Evolutionary conservation across 2,329 filamentous ascomycete genomes (phyloP).

Genomic region (Colletotrichum truncatum): DNA sequence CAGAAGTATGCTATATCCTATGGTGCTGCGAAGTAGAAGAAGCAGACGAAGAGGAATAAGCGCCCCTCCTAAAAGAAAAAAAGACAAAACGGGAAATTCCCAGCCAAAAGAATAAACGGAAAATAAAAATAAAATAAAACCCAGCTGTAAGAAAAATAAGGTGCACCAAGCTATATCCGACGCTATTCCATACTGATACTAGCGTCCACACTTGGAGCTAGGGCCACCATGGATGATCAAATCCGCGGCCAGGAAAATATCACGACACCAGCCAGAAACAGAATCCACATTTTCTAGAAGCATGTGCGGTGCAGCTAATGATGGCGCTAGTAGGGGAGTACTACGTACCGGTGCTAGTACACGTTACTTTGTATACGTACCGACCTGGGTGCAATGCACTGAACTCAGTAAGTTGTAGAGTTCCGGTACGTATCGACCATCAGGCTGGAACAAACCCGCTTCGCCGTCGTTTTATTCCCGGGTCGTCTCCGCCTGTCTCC

Average conservation of each 20-base stretch:
- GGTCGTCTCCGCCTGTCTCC: conserved; percentile 15
- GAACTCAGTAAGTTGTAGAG: too few species aligned
- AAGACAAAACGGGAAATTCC: too few species aligned
- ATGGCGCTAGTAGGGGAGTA: too few species aligned
- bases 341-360: too few species aligned
- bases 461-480: conserved; percentile 11
- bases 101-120: not conserved
- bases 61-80: too few species aligned
- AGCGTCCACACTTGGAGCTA: not conserved
- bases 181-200: not conserved
- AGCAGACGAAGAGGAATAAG: too few species aligned
- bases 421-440: not conserved
- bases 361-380: too few species aligned
- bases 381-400: too few species aligned
- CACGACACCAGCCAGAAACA: not conserved
- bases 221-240: not conserved
- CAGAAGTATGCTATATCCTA: too few species aligned
- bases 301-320: too few species aligned
- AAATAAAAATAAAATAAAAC: not conserved
- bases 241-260: not conserved
- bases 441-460: not conserved
- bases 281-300: too few species aligned
- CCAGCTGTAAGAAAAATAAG: not conserved
- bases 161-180: conserved; percentile 1
- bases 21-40: too few species aligned